Evolutionary conservation across 2,329 filamentous ascomycete genomes (phyloP).

Genomic region (Ceratocystis destructans): DNA sequence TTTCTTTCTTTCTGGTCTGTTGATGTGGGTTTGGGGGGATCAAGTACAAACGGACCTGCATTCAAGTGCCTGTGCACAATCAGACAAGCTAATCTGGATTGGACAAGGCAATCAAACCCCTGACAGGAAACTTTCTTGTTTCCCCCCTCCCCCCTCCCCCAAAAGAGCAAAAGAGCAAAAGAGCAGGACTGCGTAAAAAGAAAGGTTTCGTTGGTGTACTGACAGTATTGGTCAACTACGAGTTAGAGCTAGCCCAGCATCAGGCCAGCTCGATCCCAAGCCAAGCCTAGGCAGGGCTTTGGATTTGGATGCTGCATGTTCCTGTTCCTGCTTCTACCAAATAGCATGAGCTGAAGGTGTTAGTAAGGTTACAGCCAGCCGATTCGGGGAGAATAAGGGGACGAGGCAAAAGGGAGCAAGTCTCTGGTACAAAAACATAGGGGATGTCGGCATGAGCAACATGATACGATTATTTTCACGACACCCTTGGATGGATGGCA

Average conservation of each 20-base stretch:
- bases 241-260: neutral
- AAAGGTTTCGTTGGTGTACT: neutral
- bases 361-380: neutral
- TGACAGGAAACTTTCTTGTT: neutral
- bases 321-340: neutral
- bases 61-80: neutral
- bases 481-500: neutral
- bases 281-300: neutral
- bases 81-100: neutral
- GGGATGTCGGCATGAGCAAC: neutral
- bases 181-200: neutral
- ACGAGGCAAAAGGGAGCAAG: neutral
- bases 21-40: neutral
- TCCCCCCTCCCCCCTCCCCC: neutral
- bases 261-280: neutral
- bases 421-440: neutral
- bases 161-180: neutral
- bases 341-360: neutral
- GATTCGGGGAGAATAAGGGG: neutral
- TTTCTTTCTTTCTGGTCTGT: neutral
- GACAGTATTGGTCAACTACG: neutral
- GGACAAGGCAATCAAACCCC: neutral
- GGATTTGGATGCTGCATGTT: neutral
- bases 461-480: neutral
- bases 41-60: neutral